These are phyloP conservation scores for Ascochyta clinopodiicola DNA, from an alignment of 2,329 filamentous ascomycete species.

Conservation along the genomic window DNA sequence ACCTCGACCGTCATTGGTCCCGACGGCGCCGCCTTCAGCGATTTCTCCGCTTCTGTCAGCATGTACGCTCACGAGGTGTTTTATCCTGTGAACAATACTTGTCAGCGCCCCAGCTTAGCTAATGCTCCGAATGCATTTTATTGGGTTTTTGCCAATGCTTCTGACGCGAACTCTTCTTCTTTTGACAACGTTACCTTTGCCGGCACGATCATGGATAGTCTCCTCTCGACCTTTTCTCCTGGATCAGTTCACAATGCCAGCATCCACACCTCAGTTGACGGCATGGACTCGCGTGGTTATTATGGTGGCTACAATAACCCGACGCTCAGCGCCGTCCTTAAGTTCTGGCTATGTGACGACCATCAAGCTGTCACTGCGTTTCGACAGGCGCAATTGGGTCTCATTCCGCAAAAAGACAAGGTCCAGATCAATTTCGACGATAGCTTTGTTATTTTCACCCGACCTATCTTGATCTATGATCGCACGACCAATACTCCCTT, in stretches of 20 bases:
- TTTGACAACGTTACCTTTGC: background rate
- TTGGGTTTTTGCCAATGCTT: background rate
- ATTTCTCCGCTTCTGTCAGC: background rate
- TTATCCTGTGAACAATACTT: background rate
- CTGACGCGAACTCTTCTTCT: background rate
- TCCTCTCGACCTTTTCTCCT: background rate
- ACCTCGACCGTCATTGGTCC: background rate
- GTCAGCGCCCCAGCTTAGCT: background rate
- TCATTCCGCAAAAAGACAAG: too few relatives aligned
- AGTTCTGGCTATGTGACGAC: slow-evolving; percentile 9
- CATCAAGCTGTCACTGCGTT: background rate
- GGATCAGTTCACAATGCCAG: background rate
- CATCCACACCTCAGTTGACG: background rate
- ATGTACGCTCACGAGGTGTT: background rate
- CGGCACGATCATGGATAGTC: background rate
- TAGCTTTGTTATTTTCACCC: too few relatives aligned
- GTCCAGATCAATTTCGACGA: too few relatives aligned
- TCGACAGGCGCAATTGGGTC: background rate
- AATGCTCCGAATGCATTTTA: background rate
- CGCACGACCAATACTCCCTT: too few relatives aligned
- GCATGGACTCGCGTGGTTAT: background rate
- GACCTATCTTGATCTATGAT: too few relatives aligned
- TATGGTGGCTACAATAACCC: slow-evolving; percentile 5
- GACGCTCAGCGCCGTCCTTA: slow-evolving; percentile 2
- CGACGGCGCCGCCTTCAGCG: background rate